Conservation (phyloP, 371 early-diverging fungal genomes). For the Lichtheimia ramosa region DNA sequence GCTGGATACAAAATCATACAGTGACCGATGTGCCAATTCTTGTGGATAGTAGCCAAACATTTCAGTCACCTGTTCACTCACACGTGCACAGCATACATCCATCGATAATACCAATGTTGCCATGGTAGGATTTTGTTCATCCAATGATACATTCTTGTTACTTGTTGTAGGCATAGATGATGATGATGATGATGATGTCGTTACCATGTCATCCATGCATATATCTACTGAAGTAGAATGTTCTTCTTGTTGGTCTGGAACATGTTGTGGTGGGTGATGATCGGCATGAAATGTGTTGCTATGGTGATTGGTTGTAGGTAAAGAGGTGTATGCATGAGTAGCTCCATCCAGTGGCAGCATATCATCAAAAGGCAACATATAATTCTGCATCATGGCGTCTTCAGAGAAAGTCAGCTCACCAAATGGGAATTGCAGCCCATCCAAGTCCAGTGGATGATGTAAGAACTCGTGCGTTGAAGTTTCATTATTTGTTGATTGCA, state of each 20-base stretch:
- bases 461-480: not conserved
- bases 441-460: not conserved
- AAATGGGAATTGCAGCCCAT: not conserved
- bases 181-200: not conserved
- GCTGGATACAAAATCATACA: constrained; percentile 45
- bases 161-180: not conserved
- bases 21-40: constrained; percentile 49
- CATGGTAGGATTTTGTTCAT: not conserved
- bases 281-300: not conserved
- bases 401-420: not conserved
- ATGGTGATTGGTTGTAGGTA: too few relatives aligned
- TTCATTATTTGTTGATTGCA: not conserved
- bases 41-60: constrained; percentile 54
- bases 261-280: not conserved
- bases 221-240: not conserved
- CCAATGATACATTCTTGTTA: not conserved
- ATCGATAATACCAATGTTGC: constrained; percentile 36
- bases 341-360: too few relatives aligned
- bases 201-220: not conserved
- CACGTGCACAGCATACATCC: constrained; percentile 54
- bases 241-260: not conserved
- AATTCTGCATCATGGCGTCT: not conserved
- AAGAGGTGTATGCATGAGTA: too few relatives aligned
- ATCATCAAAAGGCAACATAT: not conserved
- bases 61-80: constrained; percentile 47